Evolutionary conservation across 2,329 filamentous ascomycete genomes (phyloP).

Genomic region (Aspergillus sp.): DNA sequence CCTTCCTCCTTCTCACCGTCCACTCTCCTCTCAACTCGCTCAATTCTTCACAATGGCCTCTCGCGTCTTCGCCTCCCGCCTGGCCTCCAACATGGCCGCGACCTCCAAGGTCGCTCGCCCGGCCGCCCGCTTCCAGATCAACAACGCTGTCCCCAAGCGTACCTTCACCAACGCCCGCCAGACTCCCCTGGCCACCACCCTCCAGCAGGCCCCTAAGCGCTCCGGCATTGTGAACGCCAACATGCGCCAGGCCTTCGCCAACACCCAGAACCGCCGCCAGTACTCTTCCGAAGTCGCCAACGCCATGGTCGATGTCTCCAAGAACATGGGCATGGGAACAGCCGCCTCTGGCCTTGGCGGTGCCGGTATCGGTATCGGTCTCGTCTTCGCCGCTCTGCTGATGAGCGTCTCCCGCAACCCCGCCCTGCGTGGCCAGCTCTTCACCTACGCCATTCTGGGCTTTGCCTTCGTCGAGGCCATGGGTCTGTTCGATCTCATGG

Average conservation of each 20-base stretch:
- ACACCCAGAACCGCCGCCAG: slow-evolving; percentile 58
- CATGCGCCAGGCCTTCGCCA: slow-evolving; percentile 49
- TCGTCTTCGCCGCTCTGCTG: slow-evolving; percentile 84
- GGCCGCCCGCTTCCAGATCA: slow-evolving; percentile 67
- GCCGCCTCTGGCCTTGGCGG: slow-evolving; percentile 86
- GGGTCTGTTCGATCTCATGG: slow-evolving; percentile 74
- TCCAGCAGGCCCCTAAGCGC: slow-evolving; percentile 67
- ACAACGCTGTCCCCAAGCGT: slow-evolving; percentile 61
- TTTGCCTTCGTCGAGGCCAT: slow-evolving; percentile 87
- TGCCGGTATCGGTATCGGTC: slow-evolving; percentile 91
- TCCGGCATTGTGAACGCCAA: slow-evolving; percentile 58
- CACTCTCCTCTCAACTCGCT: too few species aligned
- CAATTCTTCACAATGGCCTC: slow-evolving; percentile 73
- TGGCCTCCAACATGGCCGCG: slow-evolving; percentile 56
- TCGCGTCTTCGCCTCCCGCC: slow-evolving; percentile 67
- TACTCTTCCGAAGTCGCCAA: slow-evolving; percentile 79
- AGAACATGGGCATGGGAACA: slow-evolving; percentile 81
- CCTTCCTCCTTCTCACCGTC: too few species aligned
- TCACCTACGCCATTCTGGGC: slow-evolving; percentile 91
- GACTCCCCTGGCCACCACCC: slow-evolving; percentile 34
- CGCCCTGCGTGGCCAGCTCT: slow-evolving; percentile 87
- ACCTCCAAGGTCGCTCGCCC: slow-evolving; percentile 73
- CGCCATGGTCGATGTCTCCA: slow-evolving; percentile 82
- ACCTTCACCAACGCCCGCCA: slow-evolving; percentile 48
- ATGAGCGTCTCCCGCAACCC: slow-evolving; percentile 89